Evolutionary conservation across 2,329 filamentous ascomycete genomes (phyloP).

Genomic region (Aspergillus ruber): DNA sequence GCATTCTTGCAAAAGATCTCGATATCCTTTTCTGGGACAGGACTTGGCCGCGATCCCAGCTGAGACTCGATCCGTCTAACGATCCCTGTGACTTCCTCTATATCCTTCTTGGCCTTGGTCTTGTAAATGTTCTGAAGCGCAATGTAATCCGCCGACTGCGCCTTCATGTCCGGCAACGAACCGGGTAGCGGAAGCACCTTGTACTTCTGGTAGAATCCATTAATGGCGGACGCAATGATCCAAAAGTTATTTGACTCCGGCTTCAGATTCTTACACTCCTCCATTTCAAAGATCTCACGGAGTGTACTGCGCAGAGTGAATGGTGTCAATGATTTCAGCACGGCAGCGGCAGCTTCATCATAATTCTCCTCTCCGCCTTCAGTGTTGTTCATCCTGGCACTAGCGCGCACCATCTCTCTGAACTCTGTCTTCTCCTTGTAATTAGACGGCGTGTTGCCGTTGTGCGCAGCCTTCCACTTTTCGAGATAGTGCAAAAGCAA

Average conservation of each 20-base stretch:
- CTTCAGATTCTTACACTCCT: slow-evolving; percentile 47
- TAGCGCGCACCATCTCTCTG: slow-evolving; percentile 60
- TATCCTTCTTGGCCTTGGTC: slow-evolving; percentile 71
- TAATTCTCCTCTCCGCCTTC: slow-evolving; percentile 96
- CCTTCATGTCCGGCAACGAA: slow-evolving; percentile 94
- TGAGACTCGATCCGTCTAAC: slow-evolving; percentile 53
- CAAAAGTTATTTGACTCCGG: slow-evolving; percentile 64
- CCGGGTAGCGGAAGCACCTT: slow-evolving; percentile 74
- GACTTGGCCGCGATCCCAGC: slow-evolving; percentile 39
- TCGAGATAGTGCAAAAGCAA: slow-evolving; percentile 77
- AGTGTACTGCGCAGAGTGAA: slow-evolving; percentile 63
- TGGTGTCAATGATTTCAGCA: slow-evolving; percentile 75
- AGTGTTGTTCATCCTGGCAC: slow-evolving; percentile 63
- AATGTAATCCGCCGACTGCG: slow-evolving; percentile 83
- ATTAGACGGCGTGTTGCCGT: slow-evolving; percentile 60
- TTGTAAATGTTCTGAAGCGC: slow-evolving; percentile 91
- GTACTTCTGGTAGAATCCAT: slow-evolving; percentile 67
- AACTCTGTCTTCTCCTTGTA: slow-evolving; percentile 88
- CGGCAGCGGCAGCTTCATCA: slow-evolving; percentile 80
- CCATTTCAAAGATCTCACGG: slow-evolving; percentile 70
- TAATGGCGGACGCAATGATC: slow-evolving; percentile 76
- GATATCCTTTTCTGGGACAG: slow-evolving; percentile 65
- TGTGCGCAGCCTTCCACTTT: slow-evolving; percentile 66
- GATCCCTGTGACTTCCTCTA: slow-evolving; percentile 63
- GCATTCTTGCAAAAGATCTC: slow-evolving; percentile 95